Conservation (phyloP, 2,329 filamentous ascomycete genomes). For the Pestalotiopsis sp. region DNA sequence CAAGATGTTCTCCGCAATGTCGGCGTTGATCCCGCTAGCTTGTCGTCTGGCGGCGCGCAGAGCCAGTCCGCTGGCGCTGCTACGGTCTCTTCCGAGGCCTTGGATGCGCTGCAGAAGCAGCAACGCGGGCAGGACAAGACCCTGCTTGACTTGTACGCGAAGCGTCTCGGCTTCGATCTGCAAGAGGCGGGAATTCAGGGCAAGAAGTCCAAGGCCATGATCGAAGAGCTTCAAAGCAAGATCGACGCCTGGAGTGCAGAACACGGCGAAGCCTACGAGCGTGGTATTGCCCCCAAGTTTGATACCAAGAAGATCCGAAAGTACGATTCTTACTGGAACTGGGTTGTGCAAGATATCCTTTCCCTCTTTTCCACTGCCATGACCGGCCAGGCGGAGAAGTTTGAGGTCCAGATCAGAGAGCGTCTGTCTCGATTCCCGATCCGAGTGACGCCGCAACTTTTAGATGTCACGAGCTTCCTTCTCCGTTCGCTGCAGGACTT, state of each 20-base stretch:
- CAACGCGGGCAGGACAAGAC: constrained; percentile 6
- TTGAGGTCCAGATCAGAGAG: constrained; percentile 12
- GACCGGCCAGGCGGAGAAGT: background rate
- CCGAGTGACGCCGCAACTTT: constrained; percentile 12
- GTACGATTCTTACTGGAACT: constrained; percentile 40
- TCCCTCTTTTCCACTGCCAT: constrained; percentile 9
- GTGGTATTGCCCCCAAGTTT: constrained; percentile 33
- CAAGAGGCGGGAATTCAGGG: background rate
- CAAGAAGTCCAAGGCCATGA: constrained; percentile 9
- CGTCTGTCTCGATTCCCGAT: constrained; percentile 7
- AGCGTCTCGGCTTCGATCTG: constrained; percentile 8
- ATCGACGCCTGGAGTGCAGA: constrained; percentile 28
- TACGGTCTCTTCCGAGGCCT: constrained; percentile 8
- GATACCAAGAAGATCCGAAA: constrained; percentile 26
- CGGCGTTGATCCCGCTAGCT: constrained; percentile 4
- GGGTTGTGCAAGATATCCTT: constrained; percentile 29
- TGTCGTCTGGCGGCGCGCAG: background rate
- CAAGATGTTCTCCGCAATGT: constrained; percentile 6
- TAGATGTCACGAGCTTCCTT: constrained; percentile 3
- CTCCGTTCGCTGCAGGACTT: background rate
- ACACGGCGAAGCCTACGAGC: constrained; percentile 30
- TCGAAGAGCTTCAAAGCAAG: constrained; percentile 19
- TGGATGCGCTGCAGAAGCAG: constrained; percentile 10
- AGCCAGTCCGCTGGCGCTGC: background rate
- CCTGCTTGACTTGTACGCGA: constrained; percentile 14